These are phyloP conservation scores for Suillus weaverae DNA, from an alignment of 768 basidiomycete species.

Conservation along the genomic window DNA sequence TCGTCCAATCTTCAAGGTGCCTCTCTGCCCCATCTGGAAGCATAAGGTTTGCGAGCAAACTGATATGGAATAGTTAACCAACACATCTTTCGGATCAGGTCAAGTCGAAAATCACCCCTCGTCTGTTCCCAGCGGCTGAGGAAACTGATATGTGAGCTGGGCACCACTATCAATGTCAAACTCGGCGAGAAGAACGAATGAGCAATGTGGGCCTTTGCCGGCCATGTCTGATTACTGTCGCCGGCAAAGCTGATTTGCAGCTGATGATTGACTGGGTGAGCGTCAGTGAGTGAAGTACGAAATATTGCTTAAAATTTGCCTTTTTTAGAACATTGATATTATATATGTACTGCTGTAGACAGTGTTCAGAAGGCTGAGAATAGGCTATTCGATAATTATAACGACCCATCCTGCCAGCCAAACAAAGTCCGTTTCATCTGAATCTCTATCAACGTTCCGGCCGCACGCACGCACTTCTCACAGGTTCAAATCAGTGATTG, in stretches of 20 bases:
- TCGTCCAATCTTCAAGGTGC: constrained; percentile 95
- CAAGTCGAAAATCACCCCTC: constrained; percentile 65
- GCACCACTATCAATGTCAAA: constrained; percentile 97
- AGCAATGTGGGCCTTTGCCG: constrained; percentile 73
- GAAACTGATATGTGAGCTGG: constrained; percentile 93
- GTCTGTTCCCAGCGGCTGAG: constrained; percentile 90
- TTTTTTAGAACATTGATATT: neutral
- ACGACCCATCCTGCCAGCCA: no score
- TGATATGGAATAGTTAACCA: constrained; percentile 31
- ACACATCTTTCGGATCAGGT: neutral
- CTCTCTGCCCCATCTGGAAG: constrained; percentile 97
- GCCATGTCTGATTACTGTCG: constrained; percentile 41
- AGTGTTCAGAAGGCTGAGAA: neutral
- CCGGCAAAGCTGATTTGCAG: neutral
- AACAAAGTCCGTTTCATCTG: no score
- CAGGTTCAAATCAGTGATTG: no score
- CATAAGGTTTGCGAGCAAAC: constrained; percentile 95
- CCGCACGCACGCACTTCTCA: no score
- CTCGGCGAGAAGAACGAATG: constrained; percentile 95
- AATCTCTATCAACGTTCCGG: no score
- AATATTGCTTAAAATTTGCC: neutral
- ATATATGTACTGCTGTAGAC: neutral
- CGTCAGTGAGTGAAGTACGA: neutral
- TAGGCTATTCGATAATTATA: neutral
- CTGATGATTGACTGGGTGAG: neutral